Evolutionary conservation across 2,329 filamentous ascomycete genomes (phyloP).

Genomic region (Venturia effusa): DNA sequence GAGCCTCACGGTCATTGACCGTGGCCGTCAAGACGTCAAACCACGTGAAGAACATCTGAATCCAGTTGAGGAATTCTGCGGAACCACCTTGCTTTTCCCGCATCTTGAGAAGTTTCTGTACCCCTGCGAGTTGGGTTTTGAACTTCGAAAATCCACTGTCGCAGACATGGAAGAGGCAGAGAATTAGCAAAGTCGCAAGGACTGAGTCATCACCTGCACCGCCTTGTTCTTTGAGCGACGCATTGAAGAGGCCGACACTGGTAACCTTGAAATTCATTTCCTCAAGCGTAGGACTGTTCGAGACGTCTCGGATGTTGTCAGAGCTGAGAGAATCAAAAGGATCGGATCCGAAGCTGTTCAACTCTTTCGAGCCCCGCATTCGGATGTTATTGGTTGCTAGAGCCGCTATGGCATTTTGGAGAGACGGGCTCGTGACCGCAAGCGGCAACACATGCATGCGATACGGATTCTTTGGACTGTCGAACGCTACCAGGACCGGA

Average conservation of each 20-base stretch:
- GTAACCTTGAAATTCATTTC: slow-evolving; percentile 78
- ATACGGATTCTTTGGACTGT: slow-evolving; percentile 77
- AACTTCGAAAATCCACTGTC: slow-evolving; percentile 90
- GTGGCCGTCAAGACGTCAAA: slow-evolving; percentile 88
- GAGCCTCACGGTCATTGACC: slow-evolving; percentile 82
- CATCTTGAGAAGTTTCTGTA: slow-evolving; percentile 65
- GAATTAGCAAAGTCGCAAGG: slow-evolving; percentile 72
- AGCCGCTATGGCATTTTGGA: slow-evolving; percentile 90
- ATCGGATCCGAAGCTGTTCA: slow-evolving; percentile 13
- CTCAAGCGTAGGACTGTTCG: slow-evolving; percentile 53
- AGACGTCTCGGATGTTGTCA: slow-evolving; percentile 27
- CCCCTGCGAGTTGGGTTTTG: slow-evolving; percentile 83
- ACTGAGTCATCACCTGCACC: slow-evolving; percentile 77
- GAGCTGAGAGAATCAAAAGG: slow-evolving; percentile 25
- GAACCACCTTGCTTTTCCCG: slow-evolving; percentile 25
- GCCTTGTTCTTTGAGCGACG: slow-evolving; percentile 65
- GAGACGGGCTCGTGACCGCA: slow-evolving; percentile 56
- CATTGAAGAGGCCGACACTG: slow-evolving; percentile 73
- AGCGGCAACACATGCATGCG: slow-evolving; percentile 71
- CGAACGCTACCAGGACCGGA: slow-evolving; percentile 82
- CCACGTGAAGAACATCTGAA: slow-evolving; percentile 86
- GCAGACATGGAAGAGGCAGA: slow-evolving; percentile 88
- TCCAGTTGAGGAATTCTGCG: slow-evolving; percentile 68
- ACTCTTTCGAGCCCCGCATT: slow-evolving; percentile 61
- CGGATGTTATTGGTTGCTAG: slow-evolving; percentile 78